These are phyloP conservation scores for Aspergillus kassunensis DNA, from an alignment of 495 filamentous ascomycete species.

Conservation along the genomic window DNA sequence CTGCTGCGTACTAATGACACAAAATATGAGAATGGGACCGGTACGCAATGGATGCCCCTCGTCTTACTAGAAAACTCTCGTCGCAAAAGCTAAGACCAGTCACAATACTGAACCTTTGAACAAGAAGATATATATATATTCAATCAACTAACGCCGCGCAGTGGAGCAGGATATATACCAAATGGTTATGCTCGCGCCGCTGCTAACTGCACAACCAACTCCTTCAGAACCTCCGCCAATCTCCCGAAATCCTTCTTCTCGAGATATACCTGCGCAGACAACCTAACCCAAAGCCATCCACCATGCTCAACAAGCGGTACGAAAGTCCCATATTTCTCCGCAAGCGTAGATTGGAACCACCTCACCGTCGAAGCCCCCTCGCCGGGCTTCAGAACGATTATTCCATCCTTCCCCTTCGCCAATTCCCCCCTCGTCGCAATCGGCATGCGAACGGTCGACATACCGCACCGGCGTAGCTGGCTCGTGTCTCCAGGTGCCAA, in stretches of 20 bases:
- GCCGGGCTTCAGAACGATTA: neutral
- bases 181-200: too few relatives aligned
- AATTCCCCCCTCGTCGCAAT: slow-evolving; percentile 25
- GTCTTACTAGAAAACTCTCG: too few relatives aligned
- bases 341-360: slow-evolving; percentile 56
- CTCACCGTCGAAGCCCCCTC: slow-evolving; percentile 26
- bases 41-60: too few relatives aligned
- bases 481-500: slow-evolving; percentile 46
- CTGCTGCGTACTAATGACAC: too few relatives aligned
- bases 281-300: slow-evolving; percentile 60
- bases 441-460: slow-evolving; percentile 73
- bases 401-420: neutral
- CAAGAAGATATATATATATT: too few relatives aligned
- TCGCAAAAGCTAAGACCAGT: too few relatives aligned
- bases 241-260: slow-evolving; percentile 75
- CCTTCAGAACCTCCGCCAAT: slow-evolving; percentile 56
- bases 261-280: slow-evolving; percentile 78
- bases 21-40: too few relatives aligned
- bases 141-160: too few relatives aligned
- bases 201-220: too few relatives aligned
- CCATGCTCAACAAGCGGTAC: slow-evolving; percentile 58
- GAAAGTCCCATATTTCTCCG: slow-evolving; percentile 60
- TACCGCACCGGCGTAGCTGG: slow-evolving; percentile 44
- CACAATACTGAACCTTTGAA: too few relatives aligned
- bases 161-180: too few relatives aligned